These are phyloP conservation scores for Ophiostoma piceae DNA, from an alignment of 2,329 filamentous ascomycete species.

Conservation along the genomic window DNA sequence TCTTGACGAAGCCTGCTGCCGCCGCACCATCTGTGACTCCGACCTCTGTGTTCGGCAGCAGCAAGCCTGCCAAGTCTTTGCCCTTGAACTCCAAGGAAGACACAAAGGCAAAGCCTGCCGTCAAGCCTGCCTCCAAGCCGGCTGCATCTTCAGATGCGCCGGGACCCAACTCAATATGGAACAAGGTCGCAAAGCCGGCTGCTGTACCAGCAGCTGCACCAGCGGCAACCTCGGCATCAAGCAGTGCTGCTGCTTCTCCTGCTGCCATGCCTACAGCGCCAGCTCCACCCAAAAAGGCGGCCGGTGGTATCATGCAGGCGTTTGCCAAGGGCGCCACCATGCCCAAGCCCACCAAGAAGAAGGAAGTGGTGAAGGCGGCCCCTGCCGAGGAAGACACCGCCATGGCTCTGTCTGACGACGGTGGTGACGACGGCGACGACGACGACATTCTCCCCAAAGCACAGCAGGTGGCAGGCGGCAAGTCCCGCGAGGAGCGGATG, in stretches of 20 bases:
- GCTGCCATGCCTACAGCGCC: slow-evolving; percentile 17
- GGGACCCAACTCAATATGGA: slow-evolving; percentile 22
- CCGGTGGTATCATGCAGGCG: slow-evolving; percentile 60
- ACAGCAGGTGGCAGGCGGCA: slow-evolving; percentile 32
- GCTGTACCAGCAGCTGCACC: slow-evolving; percentile 17
- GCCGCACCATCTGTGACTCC: not conserved
- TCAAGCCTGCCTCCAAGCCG: slow-evolving; percentile 3
- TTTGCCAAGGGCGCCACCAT: slow-evolving; percentile 62
- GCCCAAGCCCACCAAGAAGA: slow-evolving; percentile 46
- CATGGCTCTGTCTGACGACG: slow-evolving; percentile 48
- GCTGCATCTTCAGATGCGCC: slow-evolving; percentile 4
- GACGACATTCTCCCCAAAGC: slow-evolving; percentile 46
- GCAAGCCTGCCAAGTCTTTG: slow-evolving; percentile 29
- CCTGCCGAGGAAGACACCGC: slow-evolving; percentile 45
- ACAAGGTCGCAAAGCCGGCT: slow-evolving; percentile 17
- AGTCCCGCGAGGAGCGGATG: slow-evolving; percentile 56
- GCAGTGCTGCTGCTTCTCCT: slow-evolving; percentile 21
- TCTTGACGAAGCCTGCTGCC: not conserved
- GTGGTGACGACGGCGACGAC: slow-evolving; percentile 41
- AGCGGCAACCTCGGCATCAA: slow-evolving; percentile 31
- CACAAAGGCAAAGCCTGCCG: not conserved
- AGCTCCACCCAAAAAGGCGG: slow-evolving; percentile 37
- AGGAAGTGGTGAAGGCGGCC: slow-evolving; percentile 38
- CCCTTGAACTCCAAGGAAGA: slow-evolving; percentile 11
- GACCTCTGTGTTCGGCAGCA: slow-evolving; percentile 25